Evolutionary conservation across 495 filamentous ascomycete species (phyloP).

Genomic region (Thermochaetoides thermophila): DNA sequence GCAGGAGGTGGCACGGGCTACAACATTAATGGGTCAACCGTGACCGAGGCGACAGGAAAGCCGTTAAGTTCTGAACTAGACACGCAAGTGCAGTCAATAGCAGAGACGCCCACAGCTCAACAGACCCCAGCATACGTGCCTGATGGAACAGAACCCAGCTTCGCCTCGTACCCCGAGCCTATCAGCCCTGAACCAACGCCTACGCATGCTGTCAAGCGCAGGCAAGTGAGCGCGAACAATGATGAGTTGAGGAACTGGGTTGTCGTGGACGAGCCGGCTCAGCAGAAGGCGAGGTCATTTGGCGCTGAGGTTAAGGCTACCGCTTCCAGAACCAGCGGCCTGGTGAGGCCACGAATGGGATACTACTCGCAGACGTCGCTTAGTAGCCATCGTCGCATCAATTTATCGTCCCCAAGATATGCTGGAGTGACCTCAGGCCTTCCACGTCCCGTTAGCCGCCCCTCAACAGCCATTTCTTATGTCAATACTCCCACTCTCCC

Average conservation of each 20-base stretch:
- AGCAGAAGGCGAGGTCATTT: conserved; percentile 12
- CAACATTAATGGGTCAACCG: conserved; percentile 18
- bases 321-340: conserved; percentile 3
- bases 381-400: conserved; percentile 21
- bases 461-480: conserved; percentile 26
- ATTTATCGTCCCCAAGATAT: conserved; percentile 22
- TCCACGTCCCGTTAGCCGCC: conserved; percentile 11
- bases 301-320: conserved; percentile 6
- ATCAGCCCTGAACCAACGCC: conserved; percentile 31
- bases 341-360: conserved; percentile 6
- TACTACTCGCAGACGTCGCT: conserved; percentile 11
- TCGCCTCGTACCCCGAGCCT: conserved; percentile 16
- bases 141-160: no score
- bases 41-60: conserved; percentile 12
- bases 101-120: conserved; percentile 13
- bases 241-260: conserved; percentile 61
- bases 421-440: conserved; percentile 11
- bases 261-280: conserved; percentile 39
- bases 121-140: conserved; percentile 12
- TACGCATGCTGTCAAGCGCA: conserved; percentile 32
- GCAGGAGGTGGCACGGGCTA: conserved; percentile 69
- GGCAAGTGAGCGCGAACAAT: conserved; percentile 32
- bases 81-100: no score
- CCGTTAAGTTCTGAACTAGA: conserved; percentile 17
- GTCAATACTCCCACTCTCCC: not conserved